Evolutionary conservation across 768 basidiomycete species (phyloP).

Genomic region (Hygrocybe punicea): DNA sequence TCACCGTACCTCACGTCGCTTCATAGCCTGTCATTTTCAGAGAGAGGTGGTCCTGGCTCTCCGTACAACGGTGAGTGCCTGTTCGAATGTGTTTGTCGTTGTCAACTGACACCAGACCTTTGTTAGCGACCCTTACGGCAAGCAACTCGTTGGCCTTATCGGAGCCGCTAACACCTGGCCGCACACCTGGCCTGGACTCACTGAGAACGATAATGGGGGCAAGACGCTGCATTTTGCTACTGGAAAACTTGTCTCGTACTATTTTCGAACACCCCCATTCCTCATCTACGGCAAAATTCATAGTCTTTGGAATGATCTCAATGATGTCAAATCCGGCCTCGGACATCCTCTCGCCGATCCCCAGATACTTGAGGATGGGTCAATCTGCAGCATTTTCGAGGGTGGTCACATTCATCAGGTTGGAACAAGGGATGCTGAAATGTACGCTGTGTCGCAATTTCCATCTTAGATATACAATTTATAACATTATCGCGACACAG

Average conservation of each 20-base stretch:
- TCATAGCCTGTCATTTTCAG: not conserved
- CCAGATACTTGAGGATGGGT: not conserved
- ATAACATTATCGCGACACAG: not conserved
- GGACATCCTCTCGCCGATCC: conserved; percentile 3
- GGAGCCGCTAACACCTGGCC: not conserved
- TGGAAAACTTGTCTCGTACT: not conserved
- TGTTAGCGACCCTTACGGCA: conserved; percentile 2
- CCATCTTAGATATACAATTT: not conserved
- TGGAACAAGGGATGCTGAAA: not conserved
- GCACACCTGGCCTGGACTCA: conserved; percentile 1
- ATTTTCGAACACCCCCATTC: not conserved
- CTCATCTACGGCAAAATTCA: conserved; percentile 1
- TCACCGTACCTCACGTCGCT: not conserved
- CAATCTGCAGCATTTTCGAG: conserved; percentile 5
- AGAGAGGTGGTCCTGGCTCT: not conserved
- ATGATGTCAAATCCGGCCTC: not conserved
- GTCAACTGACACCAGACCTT: not conserved
- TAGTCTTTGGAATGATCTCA: not conserved
- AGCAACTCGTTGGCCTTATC: not conserved
- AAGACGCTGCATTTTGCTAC: not conserved
- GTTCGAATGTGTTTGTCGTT: not conserved
- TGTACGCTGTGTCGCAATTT: not conserved
- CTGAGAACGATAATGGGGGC: conserved; percentile 1
- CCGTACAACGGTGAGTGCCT: not conserved
- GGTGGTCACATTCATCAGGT: not conserved